phyloP scores from a whole-genome alignment of 2,329 filamentous ascomycete genomes.

The Cladobotryum mycophilum region DNA sequence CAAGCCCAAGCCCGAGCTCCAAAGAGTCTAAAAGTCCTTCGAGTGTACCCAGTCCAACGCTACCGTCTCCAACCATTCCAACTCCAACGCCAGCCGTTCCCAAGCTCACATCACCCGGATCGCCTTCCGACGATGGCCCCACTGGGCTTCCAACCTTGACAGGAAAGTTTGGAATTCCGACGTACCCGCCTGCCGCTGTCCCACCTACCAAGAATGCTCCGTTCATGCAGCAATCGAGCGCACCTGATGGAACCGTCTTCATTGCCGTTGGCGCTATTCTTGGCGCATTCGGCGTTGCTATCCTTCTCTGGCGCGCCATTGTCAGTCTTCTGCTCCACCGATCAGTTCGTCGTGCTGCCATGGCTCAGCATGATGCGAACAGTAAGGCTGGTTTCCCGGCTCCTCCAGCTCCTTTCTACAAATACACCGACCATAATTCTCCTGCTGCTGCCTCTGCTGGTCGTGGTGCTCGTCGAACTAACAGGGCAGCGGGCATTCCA shows the following conservation, averaged over 20 bases:
- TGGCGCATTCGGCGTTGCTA: slow-evolving; percentile 72
- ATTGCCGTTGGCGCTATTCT: slow-evolving; percentile 88
- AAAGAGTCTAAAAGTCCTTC: neutral
- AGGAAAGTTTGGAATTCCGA: slow-evolving; percentile 34
- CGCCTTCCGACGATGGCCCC: slow-evolving; percentile 16
- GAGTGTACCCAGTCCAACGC: neutral
- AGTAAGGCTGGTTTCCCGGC: slow-evolving; percentile 60
- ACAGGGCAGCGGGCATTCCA: slow-evolving; percentile 42
- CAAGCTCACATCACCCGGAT: slow-evolving; percentile 15
- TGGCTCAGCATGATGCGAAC: slow-evolving; percentile 63
- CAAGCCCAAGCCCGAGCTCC: neutral
- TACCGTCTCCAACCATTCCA: neutral
- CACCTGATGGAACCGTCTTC: slow-evolving; percentile 92
- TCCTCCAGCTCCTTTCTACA: slow-evolving; percentile 56
- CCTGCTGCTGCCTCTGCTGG: slow-evolving; percentile 41
- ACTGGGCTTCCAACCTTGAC: slow-evolving; percentile 39
- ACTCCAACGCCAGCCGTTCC: neutral
- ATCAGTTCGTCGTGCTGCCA: slow-evolving; percentile 79
- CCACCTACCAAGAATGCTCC: slow-evolving; percentile 80
- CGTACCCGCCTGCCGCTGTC: slow-evolving; percentile 67
- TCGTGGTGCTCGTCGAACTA: slow-evolving; percentile 46
- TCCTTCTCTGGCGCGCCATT: slow-evolving; percentile 81
- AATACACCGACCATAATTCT: slow-evolving; percentile 55
- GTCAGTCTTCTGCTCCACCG: slow-evolving; percentile 89
- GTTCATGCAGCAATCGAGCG: slow-evolving; percentile 80